phyloP scores from a whole-genome alignment of 495 filamentous ascomycete species.

The Stereocaulon alpinum region DNA sequence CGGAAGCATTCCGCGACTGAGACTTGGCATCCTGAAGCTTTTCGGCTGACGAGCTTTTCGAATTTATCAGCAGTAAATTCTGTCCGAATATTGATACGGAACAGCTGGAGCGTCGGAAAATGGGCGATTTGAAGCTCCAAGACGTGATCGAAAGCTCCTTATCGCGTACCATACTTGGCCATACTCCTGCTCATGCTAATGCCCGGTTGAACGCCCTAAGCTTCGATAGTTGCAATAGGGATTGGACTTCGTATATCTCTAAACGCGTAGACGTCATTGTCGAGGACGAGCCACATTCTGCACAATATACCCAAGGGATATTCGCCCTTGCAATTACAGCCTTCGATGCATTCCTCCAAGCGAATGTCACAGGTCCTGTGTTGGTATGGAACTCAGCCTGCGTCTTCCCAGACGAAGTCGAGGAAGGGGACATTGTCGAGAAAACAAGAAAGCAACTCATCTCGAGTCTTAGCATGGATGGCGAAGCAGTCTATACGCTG shows the following conservation, averaged over 20 bases:
- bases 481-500: conserved; percentile 74
- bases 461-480: conserved; percentile 62
- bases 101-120: background rate
- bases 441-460: conserved; percentile 44
- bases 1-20: no score
- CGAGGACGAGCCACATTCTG: background rate
- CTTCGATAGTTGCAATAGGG: background rate
- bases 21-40: no score
- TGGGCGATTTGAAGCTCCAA: background rate
- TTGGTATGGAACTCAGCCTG: conserved; percentile 48
- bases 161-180: background rate
- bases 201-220: background rate
- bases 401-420: conserved; percentile 1
- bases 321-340: conserved; percentile 58
- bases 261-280: conserved; percentile 3
- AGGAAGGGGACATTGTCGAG: conserved; percentile 14
- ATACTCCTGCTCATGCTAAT: background rate
- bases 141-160: background rate
- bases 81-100: no score
- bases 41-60: no score
- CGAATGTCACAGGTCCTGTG: conserved; percentile 82
- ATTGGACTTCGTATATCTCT: conserved; percentile 5
- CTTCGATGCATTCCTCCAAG: conserved; percentile 77
- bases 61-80: no score
- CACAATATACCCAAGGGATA: conserved; percentile 21